These are phyloP conservation scores for Stevia rebaudiana DNA, from an alignment of 140 eudicot genomes.

Conservation along the genomic window DNA sequence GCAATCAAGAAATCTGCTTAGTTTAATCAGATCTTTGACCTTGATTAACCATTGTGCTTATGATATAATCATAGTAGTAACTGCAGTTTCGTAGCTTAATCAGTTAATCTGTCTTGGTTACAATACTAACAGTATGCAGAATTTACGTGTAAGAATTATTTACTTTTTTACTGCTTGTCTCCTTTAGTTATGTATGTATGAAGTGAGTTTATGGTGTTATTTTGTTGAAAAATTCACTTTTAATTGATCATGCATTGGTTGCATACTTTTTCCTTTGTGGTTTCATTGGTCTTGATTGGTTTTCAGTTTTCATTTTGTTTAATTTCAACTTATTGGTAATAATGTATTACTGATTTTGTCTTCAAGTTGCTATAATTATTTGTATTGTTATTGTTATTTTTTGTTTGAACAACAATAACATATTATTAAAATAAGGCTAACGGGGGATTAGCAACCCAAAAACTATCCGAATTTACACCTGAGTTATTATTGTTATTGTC, in stretches of 20 bases:
- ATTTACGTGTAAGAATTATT: constrained; percentile 20
- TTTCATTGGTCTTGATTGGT: neutral
- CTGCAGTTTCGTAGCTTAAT: constrained; percentile 10
- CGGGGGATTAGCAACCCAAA: no score
- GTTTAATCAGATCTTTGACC: constrained; percentile 7
- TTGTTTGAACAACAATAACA: no score
- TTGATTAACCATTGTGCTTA: constrained; percentile 16
- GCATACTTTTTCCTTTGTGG: neutral
- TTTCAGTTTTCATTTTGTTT: neutral
- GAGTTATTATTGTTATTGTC: no score
- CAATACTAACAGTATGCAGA: constrained; percentile 14
- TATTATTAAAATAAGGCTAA: no score
- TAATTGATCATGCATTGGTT: neutral
- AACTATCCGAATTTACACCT: no score
- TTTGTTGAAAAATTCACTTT: neutral
- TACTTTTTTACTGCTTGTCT: constrained; percentile 4
- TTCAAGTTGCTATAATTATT: no score
- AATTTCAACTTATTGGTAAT: neutral
- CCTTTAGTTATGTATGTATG: constrained; percentile 10
- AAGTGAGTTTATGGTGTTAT: constrained; percentile 12
- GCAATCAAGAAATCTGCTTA: constrained; percentile 5
- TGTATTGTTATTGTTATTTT: no score
- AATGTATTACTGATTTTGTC: no score
- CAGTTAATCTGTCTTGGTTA: constrained; percentile 8
- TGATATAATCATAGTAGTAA: constrained; percentile 7